Evolutionary conservation across 1,139 yeast species (phyloP).

Genomic region (Yamadazyma siamensis): DNA sequence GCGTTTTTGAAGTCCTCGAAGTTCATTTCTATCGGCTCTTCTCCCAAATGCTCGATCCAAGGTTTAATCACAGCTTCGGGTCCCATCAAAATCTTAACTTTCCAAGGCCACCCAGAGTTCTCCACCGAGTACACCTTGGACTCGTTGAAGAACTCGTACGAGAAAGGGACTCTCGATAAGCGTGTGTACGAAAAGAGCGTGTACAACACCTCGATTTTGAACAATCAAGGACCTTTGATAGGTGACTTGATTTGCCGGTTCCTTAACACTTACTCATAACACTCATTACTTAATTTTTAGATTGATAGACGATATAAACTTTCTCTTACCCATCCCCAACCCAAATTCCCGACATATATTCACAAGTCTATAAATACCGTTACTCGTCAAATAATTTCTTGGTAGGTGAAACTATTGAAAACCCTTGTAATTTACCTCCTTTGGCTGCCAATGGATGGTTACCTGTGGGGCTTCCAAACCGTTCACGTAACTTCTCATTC

Average conservation of each 20-base stretch:
- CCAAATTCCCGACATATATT: too few species aligned
- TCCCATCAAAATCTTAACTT: constrained; percentile 49
- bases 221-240: constrained; percentile 34
- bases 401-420: constrained; percentile 39
- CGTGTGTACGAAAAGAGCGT: constrained; percentile 23
- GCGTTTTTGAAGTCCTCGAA: constrained; percentile 13
- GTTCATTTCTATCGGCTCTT: constrained; percentile 49
- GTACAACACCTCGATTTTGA: constrained; percentile 26
- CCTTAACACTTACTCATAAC: constrained; percentile 10
- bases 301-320: background rate
- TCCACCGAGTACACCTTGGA: constrained; percentile 29
- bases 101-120: constrained; percentile 94
- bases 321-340: too few species aligned
- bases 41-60: constrained; percentile 56
- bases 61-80: constrained; percentile 50
- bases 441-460: constrained; percentile 11
- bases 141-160: constrained; percentile 20
- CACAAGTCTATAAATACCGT: constrained; percentile 1
- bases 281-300: constrained; percentile 1
- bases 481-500: constrained; percentile 32
- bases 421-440: constrained; percentile 44
- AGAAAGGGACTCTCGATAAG: constrained; percentile 15
- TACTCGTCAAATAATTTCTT: constrained; percentile 28
- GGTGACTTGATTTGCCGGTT: constrained; percentile 32
- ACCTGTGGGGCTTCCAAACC: constrained; percentile 11